A percentile compares a stretch with the other conserved stretches of the same genome.
These are phyloP conservation scores for Globisporangium recalcitrans DNA, from an alignment of 352 stramenopile genomes.

Conservation along the genomic window DNA sequence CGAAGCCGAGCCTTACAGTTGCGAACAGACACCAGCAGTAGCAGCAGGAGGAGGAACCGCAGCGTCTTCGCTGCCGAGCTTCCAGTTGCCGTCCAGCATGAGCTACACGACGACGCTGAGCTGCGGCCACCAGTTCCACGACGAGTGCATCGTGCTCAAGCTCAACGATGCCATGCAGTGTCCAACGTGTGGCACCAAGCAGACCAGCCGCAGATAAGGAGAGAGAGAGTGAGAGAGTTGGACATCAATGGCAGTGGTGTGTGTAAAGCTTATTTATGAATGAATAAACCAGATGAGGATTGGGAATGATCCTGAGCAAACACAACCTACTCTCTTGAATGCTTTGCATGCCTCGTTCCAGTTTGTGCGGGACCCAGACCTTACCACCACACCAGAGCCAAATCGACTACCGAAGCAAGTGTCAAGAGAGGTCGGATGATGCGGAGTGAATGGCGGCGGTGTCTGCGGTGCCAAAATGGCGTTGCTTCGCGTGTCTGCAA, in stretches of 20 bases:
- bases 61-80: neutral
- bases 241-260: neutral
- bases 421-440: neutral
- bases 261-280: too few species aligned
- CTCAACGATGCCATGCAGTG: constrained; percentile 21
- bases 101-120: constrained; percentile 15
- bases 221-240: neutral
- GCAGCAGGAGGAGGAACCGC: neutral
- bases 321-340: too few species aligned
- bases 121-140: constrained; percentile 17
- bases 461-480: neutral
- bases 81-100: neutral
- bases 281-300: neutral
- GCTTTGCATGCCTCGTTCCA: neutral
- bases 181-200: constrained; percentile 16
- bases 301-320: neutral
- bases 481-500: neutral
- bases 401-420: neutral
- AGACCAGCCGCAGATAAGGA: neutral
- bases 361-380: neutral
- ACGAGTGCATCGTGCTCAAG: constrained; percentile 22
- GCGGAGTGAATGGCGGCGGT: neutral
- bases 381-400: too few species aligned
- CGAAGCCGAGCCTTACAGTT: constrained; percentile 5
- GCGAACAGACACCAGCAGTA: neutral